phyloP scores from a whole-genome alignment of 2,329 filamentous ascomycete species.

The Sordariomycetes sp. region DNA sequence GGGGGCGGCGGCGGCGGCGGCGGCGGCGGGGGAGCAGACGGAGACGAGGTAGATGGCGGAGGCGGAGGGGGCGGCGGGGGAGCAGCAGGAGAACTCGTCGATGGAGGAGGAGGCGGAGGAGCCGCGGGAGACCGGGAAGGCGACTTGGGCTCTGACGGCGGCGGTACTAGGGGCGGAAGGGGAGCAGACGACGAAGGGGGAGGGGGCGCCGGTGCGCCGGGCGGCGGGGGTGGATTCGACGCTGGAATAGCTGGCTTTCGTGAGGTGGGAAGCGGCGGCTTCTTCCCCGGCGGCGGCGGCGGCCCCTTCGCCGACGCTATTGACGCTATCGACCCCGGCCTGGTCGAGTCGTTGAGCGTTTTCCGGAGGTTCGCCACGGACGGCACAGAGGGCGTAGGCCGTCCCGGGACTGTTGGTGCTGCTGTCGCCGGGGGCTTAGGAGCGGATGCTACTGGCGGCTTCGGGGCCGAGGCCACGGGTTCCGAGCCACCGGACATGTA shows the following conservation, averaged over 20 bases:
- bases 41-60: constrained; percentile 17
- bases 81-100: constrained; percentile 13
- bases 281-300: constrained; percentile 68
- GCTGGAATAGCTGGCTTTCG: constrained; percentile 38
- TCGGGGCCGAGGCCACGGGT: constrained; percentile 38
- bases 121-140: constrained; percentile 31
- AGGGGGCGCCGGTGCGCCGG: constrained; percentile 19
- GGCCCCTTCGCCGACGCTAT: constrained; percentile 50
- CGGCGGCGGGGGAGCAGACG: constrained; percentile 25
- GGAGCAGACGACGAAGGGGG: constrained; percentile 20
- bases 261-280: constrained; percentile 48
- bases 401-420: constrained; percentile 17
- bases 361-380: constrained; percentile 49
- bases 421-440: constrained; percentile 46
- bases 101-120: constrained; percentile 24
- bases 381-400: constrained; percentile 28
- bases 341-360: constrained; percentile 29
- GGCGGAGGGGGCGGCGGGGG: constrained; percentile 19
- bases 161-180: constrained; percentile 23
- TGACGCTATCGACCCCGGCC: constrained; percentile 48
- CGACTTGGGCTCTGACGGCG: constrained; percentile 26
- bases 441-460: constrained; percentile 36
- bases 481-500: constrained; percentile 81
- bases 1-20: constrained; percentile 20
- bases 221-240: constrained; percentile 19